Percentiles rank a stretch among this genome's conserved stretches.
These are phyloP conservation scores for Pilobolus umbonatus DNA, from an alignment of 192 early-diverging fungal species.

Conservation along the genomic window DNA sequence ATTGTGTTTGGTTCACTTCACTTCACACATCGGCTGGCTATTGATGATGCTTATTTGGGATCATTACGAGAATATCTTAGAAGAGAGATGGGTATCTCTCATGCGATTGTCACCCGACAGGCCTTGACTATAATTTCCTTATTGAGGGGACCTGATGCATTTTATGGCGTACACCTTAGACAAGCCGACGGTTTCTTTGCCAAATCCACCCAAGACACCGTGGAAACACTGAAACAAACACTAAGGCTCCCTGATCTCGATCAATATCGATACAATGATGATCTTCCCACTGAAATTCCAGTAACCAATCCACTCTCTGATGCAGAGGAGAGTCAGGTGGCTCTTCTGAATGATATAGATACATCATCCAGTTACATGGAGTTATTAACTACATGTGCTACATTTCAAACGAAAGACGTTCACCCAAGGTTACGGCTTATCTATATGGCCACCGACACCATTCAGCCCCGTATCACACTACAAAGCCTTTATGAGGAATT, in stretches of 20 bases:
- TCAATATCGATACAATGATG: not conserved
- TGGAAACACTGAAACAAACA: conserved; percentile 10
- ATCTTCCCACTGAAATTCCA: not conserved
- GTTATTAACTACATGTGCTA: not conserved
- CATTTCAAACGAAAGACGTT: not conserved
- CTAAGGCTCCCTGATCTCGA: not conserved
- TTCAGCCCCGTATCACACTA: conserved; percentile 32
- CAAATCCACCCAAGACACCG: conserved; percentile 18
- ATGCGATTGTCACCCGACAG: conserved; percentile 34
- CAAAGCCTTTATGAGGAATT: conserved; percentile 37
- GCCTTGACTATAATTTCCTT: conserved; percentile 32
- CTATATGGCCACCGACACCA: conserved; percentile 50
- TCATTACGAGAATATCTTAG: conserved; percentile 19
- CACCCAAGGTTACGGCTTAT: conserved; percentile 19
- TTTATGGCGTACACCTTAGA: conserved; percentile 30
- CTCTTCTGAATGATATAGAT: not conserved
- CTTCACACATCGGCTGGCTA: conserved; percentile 36
- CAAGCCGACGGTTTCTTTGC: conserved; percentile 25
- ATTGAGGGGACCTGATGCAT: conserved; percentile 34
- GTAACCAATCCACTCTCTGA: not conserved
- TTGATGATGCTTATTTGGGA: conserved; percentile 29
- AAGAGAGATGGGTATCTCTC: conserved; percentile 15
- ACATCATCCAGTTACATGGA: too few species aligned
- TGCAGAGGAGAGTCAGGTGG: not conserved
- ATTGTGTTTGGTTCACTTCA: conserved; percentile 46